Percentiles rank a stretch among this genome's conserved stretches.
Conservation (phyloP, 306 rosid genomes). For the Begonia masoniana region DNA sequence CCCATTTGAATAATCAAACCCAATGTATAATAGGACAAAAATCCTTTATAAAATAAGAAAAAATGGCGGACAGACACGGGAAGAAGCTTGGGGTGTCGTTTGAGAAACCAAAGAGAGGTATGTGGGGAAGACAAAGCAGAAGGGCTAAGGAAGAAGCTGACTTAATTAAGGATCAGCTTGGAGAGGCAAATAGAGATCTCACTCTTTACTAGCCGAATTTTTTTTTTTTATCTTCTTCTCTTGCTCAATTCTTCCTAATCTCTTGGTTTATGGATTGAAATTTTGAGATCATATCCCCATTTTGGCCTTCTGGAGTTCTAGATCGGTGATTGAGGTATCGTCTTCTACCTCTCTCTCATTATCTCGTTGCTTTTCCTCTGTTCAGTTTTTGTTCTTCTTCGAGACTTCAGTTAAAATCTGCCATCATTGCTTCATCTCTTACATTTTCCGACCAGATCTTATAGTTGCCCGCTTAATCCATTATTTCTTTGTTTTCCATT, state of each 20-base stretch:
- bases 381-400: too few relatives aligned
- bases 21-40: too few relatives aligned
- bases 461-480: conserved; percentile 17
- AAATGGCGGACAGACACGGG: not conserved
- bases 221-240: too few relatives aligned
- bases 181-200: not conserved
- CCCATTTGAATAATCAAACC: too few relatives aligned
- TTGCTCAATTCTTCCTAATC: too few relatives aligned
- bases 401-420: not conserved
- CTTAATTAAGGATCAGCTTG: conserved; percentile 6
- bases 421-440: conserved; percentile 1
- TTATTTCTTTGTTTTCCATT: not conserved
- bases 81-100: not conserved
- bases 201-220: not conserved
- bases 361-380: not conserved
- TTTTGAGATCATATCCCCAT: conserved; percentile 2
- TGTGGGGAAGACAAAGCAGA: conserved; percentile 15
- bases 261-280: conserved; percentile 2
- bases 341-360: not conserved
- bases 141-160: not conserved
- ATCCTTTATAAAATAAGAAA: too few relatives aligned
- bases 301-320: not conserved
- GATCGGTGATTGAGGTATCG: not conserved
- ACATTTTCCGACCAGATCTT: conserved; percentile 29
- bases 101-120: conserved; percentile 1